Evolutionary conservation across 495 filamentous ascomycete species (phyloP), one percentile per base, ranked within the genome.

Genomic region (Xylaria bambusicola): DNA sequence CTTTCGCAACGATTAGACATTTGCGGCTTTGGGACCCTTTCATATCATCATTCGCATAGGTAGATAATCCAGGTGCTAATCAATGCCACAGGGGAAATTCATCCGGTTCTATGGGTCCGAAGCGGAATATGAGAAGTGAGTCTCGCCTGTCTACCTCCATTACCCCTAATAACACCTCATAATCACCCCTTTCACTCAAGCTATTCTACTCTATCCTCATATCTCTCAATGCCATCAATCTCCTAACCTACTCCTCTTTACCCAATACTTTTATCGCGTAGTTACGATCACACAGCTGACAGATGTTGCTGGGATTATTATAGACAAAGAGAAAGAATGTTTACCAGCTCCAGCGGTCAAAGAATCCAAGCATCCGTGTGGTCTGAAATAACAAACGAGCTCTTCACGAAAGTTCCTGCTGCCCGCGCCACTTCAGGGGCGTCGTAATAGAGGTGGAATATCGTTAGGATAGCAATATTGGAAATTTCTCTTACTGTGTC

Each of bases 311-410:
- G 27, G 27, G 20, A 6, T 13, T 33, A 56, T 21, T 24, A 48
- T 10, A 64, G 65, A 21, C 44, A 45, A 40, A 58, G 50, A 57
- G 42, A 65, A 35, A 24, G 54, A 18, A 48, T 65, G 20, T 52
- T 76, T 10, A 62, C 64, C 2, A 61, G 72, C 21, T 57, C 71
- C 13, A 67, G 67, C 27, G 76, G 76, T 12, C 68, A 70, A 62
- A 60, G 73, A 26, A 57, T 75, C 58, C 72, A 77, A 50, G 66
- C 68, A 24, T 46, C 66, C 33, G 66, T 76, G 6, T 77, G 75
- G 73, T 68, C 71, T 10, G 73, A 74, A 52, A 60, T 79, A 24
- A 61, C 69, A 21, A 44, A 44, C 36, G 66, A 65, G 31, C 63
- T 69, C 26, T 26, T 44, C 21, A 45, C 49, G 0, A 67, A 64